phyloP scores from a whole-genome alignment of 306 rosid species.

The Mucuna pruriens region DNA sequence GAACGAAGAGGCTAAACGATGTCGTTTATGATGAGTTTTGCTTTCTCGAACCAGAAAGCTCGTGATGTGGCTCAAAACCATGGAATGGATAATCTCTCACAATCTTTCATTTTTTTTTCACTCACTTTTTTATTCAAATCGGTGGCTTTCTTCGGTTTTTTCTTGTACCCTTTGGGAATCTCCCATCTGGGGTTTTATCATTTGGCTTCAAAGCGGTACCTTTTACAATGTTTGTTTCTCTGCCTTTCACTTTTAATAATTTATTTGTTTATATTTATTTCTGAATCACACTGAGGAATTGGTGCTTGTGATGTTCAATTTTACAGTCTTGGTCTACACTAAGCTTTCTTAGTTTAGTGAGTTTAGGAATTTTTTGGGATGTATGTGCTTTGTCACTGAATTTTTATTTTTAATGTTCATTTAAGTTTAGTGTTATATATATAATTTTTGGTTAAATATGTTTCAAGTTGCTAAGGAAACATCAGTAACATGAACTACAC shows the following conservation, averaged over 20 bases:
- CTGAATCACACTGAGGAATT: not conserved
- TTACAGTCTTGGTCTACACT: not conserved
- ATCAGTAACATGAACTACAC: no score
- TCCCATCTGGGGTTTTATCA: not conserved
- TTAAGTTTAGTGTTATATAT: not conserved
- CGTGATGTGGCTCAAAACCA: conserved; percentile 93
- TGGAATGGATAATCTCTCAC: conserved; percentile 65
- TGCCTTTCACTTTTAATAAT: not conserved
- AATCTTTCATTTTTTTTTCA: not conserved
- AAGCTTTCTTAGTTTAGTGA: not conserved
- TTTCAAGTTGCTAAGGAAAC: not conserved
- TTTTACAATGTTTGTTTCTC: not conserved
- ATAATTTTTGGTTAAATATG: no score
- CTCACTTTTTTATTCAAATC: not conserved
- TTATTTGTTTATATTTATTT: not conserved
- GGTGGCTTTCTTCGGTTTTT: not conserved
- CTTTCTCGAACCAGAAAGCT: conserved; percentile 72
- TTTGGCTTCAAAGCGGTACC: not conserved
- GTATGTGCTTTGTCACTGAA: not conserved
- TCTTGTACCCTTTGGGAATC: conserved; percentile 10
- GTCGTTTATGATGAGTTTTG: conserved; percentile 85
- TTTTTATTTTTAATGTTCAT: not conserved
- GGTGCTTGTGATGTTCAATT: not conserved
- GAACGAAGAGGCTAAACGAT: conserved; percentile 41
- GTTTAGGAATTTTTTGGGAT: not conserved